Evolutionary conservation across 2,329 filamentous ascomycete genomes (phyloP).

Genomic region (Fusarium floridanum): DNA sequence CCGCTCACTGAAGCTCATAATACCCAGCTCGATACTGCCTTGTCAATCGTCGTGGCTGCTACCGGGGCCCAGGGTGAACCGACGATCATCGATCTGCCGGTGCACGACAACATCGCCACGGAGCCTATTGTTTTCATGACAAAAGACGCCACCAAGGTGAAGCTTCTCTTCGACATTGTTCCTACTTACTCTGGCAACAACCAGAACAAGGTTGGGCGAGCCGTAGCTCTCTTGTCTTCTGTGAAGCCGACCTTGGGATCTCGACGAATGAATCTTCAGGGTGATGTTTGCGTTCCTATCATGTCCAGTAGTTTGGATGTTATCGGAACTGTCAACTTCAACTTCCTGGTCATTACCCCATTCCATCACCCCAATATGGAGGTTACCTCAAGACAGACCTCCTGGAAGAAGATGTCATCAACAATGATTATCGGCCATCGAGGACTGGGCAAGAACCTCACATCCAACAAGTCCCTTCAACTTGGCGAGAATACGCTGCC

Average conservation of each 20-base stretch:
- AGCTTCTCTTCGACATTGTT: slow-evolving; percentile 92
- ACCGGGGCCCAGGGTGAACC: slow-evolving; percentile 87
- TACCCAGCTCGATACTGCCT: slow-evolving; percentile 92
- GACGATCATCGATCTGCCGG: slow-evolving; percentile 89
- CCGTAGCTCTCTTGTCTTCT: slow-evolving; percentile 87
- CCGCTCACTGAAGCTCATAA: slow-evolving; percentile 89
- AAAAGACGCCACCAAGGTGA: slow-evolving; percentile 81
- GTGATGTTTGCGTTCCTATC: slow-evolving; percentile 92
- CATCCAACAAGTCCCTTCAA: slow-evolving; percentile 87
- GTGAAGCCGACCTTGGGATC: slow-evolving; percentile 86
- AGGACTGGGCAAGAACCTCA: slow-evolving; percentile 90
- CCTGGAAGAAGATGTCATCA: slow-evolving; percentile 92
- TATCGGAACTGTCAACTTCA: slow-evolving; percentile 96
- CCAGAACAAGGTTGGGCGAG: slow-evolving; percentile 89
- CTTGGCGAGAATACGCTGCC: slow-evolving; percentile 96
- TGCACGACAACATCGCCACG: slow-evolving; percentile 93
- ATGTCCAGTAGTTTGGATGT: slow-evolving; percentile 87
- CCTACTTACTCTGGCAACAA: slow-evolving; percentile 94
- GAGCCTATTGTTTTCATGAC: slow-evolving; percentile 94
- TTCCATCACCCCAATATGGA: slow-evolving; percentile 96
- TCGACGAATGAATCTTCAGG: slow-evolving; percentile 91
- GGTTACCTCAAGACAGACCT: slow-evolving; percentile 89
- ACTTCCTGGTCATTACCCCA: slow-evolving; percentile 93
- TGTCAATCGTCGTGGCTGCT: slow-evolving; percentile 92
- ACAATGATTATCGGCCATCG: slow-evolving; percentile 84